Base-by-base conservation (phyloP, 306 rosid genomes). In the Casuarina cunninghamiana region DNA sequence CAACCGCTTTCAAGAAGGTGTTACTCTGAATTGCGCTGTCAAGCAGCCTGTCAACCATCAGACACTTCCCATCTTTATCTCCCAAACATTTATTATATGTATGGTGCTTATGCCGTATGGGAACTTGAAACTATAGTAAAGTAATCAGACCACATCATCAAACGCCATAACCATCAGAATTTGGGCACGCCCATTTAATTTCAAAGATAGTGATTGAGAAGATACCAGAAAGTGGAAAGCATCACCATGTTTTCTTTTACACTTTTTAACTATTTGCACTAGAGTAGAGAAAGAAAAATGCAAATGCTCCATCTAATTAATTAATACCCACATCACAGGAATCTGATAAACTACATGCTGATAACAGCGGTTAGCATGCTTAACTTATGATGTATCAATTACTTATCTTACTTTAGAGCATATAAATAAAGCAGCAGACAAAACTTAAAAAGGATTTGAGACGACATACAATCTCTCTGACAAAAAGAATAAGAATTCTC, bases 51-150 rank as follows among this genome's bases (percentile, higher is more conserved):
- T 78, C 79, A 77, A 51, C 73, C 78, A 80, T 50, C 67, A 46
- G 76, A 83, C 87, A 83, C 70, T 74, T 87, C 75, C 85, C 88
- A 61, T 54, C 66, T 58, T 51, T 51, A 73, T 70, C 71, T 50
- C 80, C 80, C 77, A 71, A 76, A 78, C 79, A 71, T 54, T 6
- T n/a, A n/a, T 46, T 17, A 13, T 4, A 38, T 13, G 68, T 26
- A 26, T 58, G 3, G 8, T 55, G 13, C 79, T 77, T 75, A 75
- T 80, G 71, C 69, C 73, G 78, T 57, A 83, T 89, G 75, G 87
- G 91, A 88, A 88, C 88, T 89, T 55, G 80, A 80, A 84, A 79
- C 78, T 72, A 41, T 55, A 78, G 69, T 75, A 86, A 86, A 86
- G 71, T 51, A 67, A 32, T 46, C 21, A 73, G 73, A 61, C 77